Percentiles rank a stretch among this genome's conserved stretches.
Evolutionary conservation across 2,329 filamentous ascomycete genomes (phyloP).

Genomic region (Daldinia sp.): DNA sequence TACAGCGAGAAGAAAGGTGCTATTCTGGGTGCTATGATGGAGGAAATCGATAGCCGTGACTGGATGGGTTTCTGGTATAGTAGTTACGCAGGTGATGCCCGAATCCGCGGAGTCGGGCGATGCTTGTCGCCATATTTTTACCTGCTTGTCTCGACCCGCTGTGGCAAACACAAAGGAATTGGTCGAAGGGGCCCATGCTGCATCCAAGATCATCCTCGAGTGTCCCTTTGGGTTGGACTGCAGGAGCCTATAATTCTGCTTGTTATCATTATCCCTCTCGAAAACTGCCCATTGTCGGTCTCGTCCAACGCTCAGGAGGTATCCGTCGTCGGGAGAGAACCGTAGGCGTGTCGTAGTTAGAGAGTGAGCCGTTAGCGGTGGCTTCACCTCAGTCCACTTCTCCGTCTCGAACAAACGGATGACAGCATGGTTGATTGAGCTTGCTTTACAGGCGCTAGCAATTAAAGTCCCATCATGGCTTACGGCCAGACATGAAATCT

Average conservation of each 20-base stretch:
- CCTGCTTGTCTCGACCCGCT: constrained; percentile 87
- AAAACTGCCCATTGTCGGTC: constrained; percentile 95
- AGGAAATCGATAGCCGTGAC: constrained; percentile 80
- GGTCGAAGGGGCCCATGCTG: constrained; percentile 78
- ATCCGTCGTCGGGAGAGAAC: constrained; percentile 80
- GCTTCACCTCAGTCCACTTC: constrained; percentile 88
- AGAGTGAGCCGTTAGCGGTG: constrained; percentile 84
- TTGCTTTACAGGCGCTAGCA: constrained; percentile 93
- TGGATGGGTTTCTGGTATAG: constrained; percentile 67
- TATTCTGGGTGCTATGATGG: constrained; percentile 49
- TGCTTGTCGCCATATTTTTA: constrained; percentile 74
- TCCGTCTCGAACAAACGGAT: constrained; percentile 90
- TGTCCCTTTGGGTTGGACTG: constrained; percentile 86
- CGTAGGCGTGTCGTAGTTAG: constrained; percentile 86
- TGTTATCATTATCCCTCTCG: constrained; percentile 56
- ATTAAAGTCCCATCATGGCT: constrained; percentile 80
- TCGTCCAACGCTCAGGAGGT: constrained; percentile 87
- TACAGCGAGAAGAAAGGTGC: constrained; percentile 62
- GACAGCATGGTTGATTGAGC: constrained; percentile 92
- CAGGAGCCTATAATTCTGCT: constrained; percentile 65
- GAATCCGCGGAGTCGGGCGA: constrained; percentile 32
- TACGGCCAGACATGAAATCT: constrained; percentile 88
- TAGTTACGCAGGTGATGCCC: constrained; percentile 65
- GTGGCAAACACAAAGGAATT: constrained; percentile 77
- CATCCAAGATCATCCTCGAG: constrained; percentile 90